Percentiles rank a stretch among this genome's conserved stretches.
These are phyloP conservation scores for Petrea volubilis DNA, from an alignment of 257 asterid genomes.

Conservation along the genomic window DNA sequence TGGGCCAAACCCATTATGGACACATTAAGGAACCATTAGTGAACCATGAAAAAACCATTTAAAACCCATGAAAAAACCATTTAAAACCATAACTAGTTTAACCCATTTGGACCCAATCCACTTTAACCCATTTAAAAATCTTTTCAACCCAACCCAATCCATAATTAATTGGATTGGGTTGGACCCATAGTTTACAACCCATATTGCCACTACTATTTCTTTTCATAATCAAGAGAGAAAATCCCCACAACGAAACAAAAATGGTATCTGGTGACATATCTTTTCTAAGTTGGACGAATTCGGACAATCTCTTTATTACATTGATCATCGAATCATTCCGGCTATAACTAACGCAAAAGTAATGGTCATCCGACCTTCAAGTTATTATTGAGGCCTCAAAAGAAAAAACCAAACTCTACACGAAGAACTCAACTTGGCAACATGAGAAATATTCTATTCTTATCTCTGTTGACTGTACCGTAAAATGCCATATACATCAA, in stretches of 20 bases:
- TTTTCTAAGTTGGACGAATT: neutral
- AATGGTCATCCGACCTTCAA: neutral
- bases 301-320: neutral
- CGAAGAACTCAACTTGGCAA: neutral
- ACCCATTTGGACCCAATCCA: too few relatives aligned
- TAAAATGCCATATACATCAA: constrained; percentile 72
- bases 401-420: constrained; percentile 10
- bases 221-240: too few relatives aligned
- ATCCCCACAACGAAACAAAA: neutral
- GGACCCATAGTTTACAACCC: too few relatives aligned
- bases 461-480: constrained; percentile 71
- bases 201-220: too few relatives aligned
- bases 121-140: too few relatives aligned
- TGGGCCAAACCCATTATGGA: too few relatives aligned
- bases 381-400: constrained; percentile 29
- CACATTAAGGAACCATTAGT: too few relatives aligned
- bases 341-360: neutral
- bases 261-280: neutral
- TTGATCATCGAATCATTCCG: neutral
- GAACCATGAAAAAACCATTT: too few relatives aligned
- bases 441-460: neutral
- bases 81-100: too few relatives aligned
- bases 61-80: too few relatives aligned
- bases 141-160: too few relatives aligned
- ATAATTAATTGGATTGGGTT: too few relatives aligned